Percentiles rank a stretch among this genome's conserved stretches.
These are phyloP conservation scores for Trichophyton simii DNA, from an alignment of 2,329 filamentous ascomycete species.

Conservation along the genomic window DNA sequence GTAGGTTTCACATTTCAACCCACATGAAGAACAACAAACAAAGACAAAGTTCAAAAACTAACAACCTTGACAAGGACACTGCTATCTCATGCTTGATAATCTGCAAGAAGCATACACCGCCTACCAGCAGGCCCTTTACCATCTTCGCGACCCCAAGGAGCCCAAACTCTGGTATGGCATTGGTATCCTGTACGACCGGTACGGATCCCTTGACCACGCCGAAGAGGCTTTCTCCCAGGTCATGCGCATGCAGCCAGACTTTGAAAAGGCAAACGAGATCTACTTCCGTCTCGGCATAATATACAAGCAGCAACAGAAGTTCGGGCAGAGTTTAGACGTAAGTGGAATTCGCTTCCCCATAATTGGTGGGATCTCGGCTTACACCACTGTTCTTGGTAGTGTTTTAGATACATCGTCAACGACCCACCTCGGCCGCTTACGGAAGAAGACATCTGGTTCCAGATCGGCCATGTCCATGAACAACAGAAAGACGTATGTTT, in stretches of 20 bases:
- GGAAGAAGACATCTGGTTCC: constrained; percentile 98
- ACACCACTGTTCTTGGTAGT: constrained; percentile 43
- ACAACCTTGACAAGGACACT: constrained; percentile 56
- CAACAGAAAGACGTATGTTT: constrained; percentile 89
- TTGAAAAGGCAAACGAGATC: constrained; percentile 98
- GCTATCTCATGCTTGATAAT: constrained; percentile 97
- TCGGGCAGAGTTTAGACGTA: constrained; percentile 81
- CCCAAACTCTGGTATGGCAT: constrained; percentile 99
- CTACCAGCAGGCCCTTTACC: constrained; percentile 89
- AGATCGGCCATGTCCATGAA: constrained; percentile 96
- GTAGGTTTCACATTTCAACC: constrained; percentile 37
- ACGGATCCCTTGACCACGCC: constrained; percentile 90
- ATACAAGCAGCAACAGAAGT: constrained; percentile 97
- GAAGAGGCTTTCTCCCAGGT: constrained; percentile 97
- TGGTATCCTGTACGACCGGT: constrained; percentile 90
- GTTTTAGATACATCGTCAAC: constrained; percentile 94
- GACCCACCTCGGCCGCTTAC: constrained; percentile 85
- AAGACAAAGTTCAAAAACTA: background rate
- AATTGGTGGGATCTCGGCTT: background rate
- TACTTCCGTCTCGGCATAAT: constrained; percentile 99
- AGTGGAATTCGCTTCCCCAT: constrained; percentile 17
- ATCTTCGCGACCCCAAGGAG: constrained; percentile 88
- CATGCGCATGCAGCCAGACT: constrained; percentile 95
- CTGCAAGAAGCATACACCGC: constrained; percentile 92
- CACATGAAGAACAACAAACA: background rate